Evolutionary conservation across 306 rosid genomes (phyloP), one percentile per base, ranked within the genome.

Genomic region (Trifolium pratense): DNA sequence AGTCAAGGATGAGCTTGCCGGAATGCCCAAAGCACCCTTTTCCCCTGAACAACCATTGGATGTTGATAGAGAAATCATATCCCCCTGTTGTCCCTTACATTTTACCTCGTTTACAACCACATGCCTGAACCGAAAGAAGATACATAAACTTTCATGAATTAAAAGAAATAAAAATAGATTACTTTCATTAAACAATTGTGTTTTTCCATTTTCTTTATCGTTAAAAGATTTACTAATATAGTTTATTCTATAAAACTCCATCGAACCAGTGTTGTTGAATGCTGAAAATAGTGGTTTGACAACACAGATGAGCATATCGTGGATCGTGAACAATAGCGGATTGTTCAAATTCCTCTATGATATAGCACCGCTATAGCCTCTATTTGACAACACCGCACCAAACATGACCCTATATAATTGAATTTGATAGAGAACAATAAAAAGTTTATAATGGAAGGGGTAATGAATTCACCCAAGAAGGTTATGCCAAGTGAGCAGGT

Each of bases 1-100:
- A 36, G 86, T 82, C 79, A 81, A 63, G 31, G 91, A 90, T 51
- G 91, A 82, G 82, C 96, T 88, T 71, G 89, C 82, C 75, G 62
- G 78, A 46, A 71, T 65, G 42, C 85, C 88, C n/a, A 80, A 68
- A 62, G 60, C 86, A 80, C 82, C 71, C 66, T 87, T 89, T 66
- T 61, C 95, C 70, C 76, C 82, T 18, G 81, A 71, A 59, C 76
- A 82, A 74, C 72, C 91, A 84, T 80, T 76, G 60, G 91, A 83
- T 84, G 70, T 66, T 31, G 91, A 84, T 51, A 59, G 26, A 58
- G 83, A 94, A 71, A 75, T 78, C 76, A 79, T 75, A 80, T 74
- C 85, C 75, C 74, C 83, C 40, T 51, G 76, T 25, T 66, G 73
- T 52, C 57, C 87, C 66, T 84, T 77, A 78, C 66, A 64, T 9